Evolutionary conservation across 2,329 filamentous ascomycete species (phyloP).

Genomic region (Pseudocercospora crystallina): DNA sequence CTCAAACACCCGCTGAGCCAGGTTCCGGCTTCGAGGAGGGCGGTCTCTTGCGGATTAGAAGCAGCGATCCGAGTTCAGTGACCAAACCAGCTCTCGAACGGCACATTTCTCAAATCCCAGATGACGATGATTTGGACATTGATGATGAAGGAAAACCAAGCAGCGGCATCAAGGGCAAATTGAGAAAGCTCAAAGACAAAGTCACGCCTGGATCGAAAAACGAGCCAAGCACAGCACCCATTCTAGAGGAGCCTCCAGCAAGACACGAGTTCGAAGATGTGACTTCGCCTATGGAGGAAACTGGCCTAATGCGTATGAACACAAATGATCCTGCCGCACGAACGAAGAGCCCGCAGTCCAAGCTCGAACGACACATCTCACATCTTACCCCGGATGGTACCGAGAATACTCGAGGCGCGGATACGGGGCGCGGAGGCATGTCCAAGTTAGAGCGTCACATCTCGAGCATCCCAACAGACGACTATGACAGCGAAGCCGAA

Average conservation of each 20-base stretch:
- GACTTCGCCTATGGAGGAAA: constrained; percentile 12
- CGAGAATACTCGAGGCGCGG: neutral
- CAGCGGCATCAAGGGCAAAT: constrained; percentile 4
- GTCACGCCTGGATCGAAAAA: constrained; percentile 8
- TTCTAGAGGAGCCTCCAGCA: neutral
- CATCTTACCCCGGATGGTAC: constrained; percentile 9
- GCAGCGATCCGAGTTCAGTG: neutral
- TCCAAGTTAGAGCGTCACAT: constrained; percentile 18
- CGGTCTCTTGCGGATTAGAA: constrained; percentile 5
- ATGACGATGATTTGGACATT: constrained; percentile 10
- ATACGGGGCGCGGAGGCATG: neutral
- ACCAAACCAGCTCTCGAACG: constrained; percentile 12
- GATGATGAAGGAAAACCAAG: neutral
- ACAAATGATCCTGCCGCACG: neutral
- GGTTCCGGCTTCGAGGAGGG: constrained; percentile 8
- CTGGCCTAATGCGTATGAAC: constrained; percentile 5
- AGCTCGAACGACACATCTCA: constrained; percentile 16
- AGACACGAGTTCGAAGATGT: constrained; percentile 9
- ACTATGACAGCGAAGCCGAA: constrained; percentile 18
- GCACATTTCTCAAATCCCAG: constrained; percentile 17
- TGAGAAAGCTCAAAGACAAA: constrained; percentile 12
- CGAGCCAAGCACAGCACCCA: neutral
- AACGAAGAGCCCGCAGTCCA: constrained; percentile 1
- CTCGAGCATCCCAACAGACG: constrained; percentile 17
- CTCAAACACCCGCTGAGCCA: neutral